These are phyloP conservation scores for Coniochaeta prunicola DNA, from an alignment of 2,329 filamentous ascomycete species.

Conservation along the genomic window DNA sequence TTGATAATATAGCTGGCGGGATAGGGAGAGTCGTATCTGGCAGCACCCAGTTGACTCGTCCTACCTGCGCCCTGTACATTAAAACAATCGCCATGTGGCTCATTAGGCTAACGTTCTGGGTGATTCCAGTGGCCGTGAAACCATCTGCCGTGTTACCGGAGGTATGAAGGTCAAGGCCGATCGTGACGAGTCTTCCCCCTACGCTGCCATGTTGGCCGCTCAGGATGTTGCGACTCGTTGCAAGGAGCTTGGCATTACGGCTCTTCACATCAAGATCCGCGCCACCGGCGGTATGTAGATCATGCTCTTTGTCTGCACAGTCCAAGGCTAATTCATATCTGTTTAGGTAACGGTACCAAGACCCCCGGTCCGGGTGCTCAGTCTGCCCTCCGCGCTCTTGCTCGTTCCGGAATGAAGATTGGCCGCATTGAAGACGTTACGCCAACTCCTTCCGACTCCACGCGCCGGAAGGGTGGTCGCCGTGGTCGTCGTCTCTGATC, in stretches of 20 bases:
- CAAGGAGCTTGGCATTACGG: slow-evolving; percentile 70
- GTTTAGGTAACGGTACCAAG: slow-evolving; percentile 89
- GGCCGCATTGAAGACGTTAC: slow-evolving; percentile 99
- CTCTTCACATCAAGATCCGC: slow-evolving; percentile 99
- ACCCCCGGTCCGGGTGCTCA: slow-evolving; percentile 98
- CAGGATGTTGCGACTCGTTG: slow-evolving; percentile 91
- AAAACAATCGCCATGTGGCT: slow-evolving; percentile 6
- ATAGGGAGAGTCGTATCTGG: not conserved
- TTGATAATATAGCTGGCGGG: slow-evolving; percentile 20
- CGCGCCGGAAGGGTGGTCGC: slow-evolving; percentile 99
- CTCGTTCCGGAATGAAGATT: slow-evolving; percentile 99
- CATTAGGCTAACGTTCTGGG: slow-evolving; percentile 56
- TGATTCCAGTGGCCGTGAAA: slow-evolving; percentile 94
- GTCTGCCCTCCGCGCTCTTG: slow-evolving; percentile 96
- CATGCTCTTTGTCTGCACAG: not conserved
- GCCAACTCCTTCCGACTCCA: slow-evolving; percentile 97
- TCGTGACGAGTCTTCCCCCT: slow-evolving; percentile 98
- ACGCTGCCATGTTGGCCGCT: slow-evolving; percentile 99
- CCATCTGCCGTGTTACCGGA: slow-evolving; percentile 98
- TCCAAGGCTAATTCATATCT: not conserved
- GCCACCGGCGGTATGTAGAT: slow-evolving; percentile 80
- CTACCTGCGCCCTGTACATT: not conserved
- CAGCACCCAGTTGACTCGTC: not conserved
- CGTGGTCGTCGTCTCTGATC: slow-evolving; percentile 99
- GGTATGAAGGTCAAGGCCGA: slow-evolving; percentile 99